phyloP scores from a whole-genome alignment of 129 eudicot genomes.

The Pseudognaphalium luteoalbum region DNA sequence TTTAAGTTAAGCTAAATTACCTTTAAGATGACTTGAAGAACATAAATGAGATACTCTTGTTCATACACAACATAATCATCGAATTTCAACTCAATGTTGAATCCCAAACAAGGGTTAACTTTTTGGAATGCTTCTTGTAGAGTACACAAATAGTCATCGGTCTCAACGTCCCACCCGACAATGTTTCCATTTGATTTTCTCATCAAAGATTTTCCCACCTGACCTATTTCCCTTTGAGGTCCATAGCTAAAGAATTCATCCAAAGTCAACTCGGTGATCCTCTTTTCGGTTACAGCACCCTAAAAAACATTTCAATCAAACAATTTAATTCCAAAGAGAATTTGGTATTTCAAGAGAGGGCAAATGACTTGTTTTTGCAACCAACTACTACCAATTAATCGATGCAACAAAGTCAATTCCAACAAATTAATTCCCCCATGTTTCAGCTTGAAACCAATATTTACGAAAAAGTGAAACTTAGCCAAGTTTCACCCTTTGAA shows the following conservation, averaged over 20 bases:
- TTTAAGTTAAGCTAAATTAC: conserved; percentile 19
- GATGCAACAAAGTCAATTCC: neutral
- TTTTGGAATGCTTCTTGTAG: conserved; percentile 73
- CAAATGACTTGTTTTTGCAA: neutral
- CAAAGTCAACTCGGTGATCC: conserved; percentile 70
- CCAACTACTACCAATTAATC: neutral
- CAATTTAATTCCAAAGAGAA: neutral
- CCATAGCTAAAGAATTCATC: conserved; percentile 74
- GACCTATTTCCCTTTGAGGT: conserved; percentile 59
- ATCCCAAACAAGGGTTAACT: conserved; percentile 72
- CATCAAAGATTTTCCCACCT: conserved; percentile 57
- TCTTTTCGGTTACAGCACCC: conserved; percentile 64
- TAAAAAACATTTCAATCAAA: conserved; percentile 23
- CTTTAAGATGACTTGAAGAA: conserved; percentile 58
- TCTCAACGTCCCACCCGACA: conserved; percentile 67
- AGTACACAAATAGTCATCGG: conserved; percentile 63
- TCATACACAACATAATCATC: conserved; percentile 74
- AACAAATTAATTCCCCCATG: neutral
- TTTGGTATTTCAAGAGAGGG: neutral
- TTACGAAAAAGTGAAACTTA: neutral
- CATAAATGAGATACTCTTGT: conserved; percentile 47
- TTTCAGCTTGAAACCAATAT: neutral
- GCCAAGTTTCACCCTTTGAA: too few species aligned
- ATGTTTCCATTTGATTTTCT: conserved; percentile 66
- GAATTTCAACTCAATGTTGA: conserved; percentile 86